Evolutionary conservation across 208 protist genomes (phyloP).

Genomic region (Leishmania tropica): DNA sequence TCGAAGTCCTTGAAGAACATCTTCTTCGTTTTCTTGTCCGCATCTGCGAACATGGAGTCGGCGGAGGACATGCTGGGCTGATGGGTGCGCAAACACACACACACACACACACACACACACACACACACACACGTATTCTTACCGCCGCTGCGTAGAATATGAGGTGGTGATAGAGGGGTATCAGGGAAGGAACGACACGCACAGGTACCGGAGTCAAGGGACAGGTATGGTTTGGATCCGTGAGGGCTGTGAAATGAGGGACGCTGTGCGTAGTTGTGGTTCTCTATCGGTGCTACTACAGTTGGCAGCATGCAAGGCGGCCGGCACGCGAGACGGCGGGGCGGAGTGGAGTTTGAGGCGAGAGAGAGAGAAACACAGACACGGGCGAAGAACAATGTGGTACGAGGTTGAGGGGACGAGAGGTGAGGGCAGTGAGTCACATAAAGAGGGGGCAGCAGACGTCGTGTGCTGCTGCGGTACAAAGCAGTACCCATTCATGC

Average conservation of each 20-base stretch:
- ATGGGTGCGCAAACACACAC: not conserved
- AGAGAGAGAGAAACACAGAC: not conserved
- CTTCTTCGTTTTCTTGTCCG: conserved; percentile 82
- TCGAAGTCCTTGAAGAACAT: conserved; percentile 87
- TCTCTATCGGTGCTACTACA: not conserved
- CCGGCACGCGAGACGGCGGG: not conserved
- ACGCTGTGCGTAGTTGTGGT: not conserved
- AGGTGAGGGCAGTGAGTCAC: not conserved
- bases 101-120: not conserved
- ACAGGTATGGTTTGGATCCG: not conserved
- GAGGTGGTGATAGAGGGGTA: not conserved
- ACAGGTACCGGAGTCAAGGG: not conserved
- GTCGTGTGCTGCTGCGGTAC: not conserved
- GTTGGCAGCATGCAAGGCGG: not conserved
- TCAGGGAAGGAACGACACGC: not conserved
- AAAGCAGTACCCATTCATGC: not conserved
- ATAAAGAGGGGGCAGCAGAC: not conserved
- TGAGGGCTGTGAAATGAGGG: not conserved
- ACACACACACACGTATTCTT: not conserved
- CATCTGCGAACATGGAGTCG: conserved; percentile 59
- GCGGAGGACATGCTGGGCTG: conserved; percentile 40
- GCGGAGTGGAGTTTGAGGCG: not conserved
- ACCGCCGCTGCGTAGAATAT: not conserved
- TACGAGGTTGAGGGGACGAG: not conserved
- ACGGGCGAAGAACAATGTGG: not conserved